Conservation (phyloP, 768 basidiomycete genomes). For the Boletellus sp. region DNA sequence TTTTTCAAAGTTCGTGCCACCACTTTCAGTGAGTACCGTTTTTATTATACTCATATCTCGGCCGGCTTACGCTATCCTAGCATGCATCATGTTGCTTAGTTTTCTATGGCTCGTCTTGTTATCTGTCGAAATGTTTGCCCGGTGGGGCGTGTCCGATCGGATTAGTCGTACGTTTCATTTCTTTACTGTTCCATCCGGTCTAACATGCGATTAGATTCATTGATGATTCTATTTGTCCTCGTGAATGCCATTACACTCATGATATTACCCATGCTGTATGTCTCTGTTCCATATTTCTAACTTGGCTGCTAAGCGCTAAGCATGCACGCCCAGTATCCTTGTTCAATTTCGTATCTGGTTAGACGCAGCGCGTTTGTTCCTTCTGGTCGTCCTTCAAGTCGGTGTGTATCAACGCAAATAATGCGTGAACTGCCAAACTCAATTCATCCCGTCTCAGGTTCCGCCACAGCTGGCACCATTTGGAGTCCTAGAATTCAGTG, state of each 20-base stretch:
- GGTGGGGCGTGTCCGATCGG: conserved; percentile 43
- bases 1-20: conserved; percentile 30
- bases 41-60: neutral
- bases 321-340: conserved; percentile 36
- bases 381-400: conserved; percentile 44
- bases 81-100: conserved; percentile 40
- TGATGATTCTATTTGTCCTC: conserved; percentile 44
- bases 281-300: conserved; percentile 5
- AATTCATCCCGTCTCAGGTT: conserved; percentile 28
- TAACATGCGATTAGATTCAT: conserved; percentile 22
- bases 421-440: neutral
- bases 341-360: conserved; percentile 50
- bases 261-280: conserved; percentile 43
- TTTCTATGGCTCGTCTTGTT: conserved; percentile 49
- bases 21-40: conserved; percentile 26
- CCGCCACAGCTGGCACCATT: conserved; percentile 40
- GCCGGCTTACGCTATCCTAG: conserved; percentile 27
- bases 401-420: conserved; percentile 32
- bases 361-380: conserved; percentile 47
- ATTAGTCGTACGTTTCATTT: conserved; percentile 41
- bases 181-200: neutral
- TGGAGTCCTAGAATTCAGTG: conserved; percentile 45
- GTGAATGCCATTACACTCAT: conserved; percentile 39
- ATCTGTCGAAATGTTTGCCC: conserved; percentile 42
- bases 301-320: neutral